phyloP scores from a whole-genome alignment of 2,329 filamentous ascomycete species.

The Volutella citrinella region DNA sequence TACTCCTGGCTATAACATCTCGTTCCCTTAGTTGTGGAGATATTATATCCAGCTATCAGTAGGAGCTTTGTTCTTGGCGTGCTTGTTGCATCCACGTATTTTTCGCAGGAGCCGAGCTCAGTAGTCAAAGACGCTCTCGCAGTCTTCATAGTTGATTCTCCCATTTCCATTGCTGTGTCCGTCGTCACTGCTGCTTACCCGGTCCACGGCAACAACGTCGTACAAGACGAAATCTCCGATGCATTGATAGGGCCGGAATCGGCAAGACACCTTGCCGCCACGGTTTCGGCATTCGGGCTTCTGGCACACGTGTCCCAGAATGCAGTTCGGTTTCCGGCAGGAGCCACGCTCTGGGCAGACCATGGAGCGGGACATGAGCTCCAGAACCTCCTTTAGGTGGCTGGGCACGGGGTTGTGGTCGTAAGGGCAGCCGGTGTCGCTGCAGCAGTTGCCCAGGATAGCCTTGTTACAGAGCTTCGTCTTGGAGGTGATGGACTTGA shows the following conservation, averaged over 20 bases:
- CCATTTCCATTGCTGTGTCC: no score
- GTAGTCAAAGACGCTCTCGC: no score
- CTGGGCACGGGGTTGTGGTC: constrained; percentile 16
- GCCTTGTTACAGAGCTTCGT: constrained; percentile 18
- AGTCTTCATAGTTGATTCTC: no score
- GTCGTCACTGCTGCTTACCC: no score
- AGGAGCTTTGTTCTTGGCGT: no score
- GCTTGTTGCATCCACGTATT: no score
- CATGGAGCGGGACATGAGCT: constrained; percentile 15
- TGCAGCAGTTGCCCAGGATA: constrained; percentile 14
- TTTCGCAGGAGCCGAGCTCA: no score
- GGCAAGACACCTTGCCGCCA: constrained; percentile 16
- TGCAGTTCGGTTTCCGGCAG: constrained; percentile 15
- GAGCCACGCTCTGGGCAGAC: constrained; percentile 13
- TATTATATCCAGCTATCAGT: no score
- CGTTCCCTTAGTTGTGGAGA: no score
- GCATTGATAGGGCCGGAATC: constrained; percentile 14
- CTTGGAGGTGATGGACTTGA: constrained; percentile 13
- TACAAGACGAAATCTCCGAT: constrained; percentile 18
- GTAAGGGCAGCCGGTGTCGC: constrained; percentile 15
- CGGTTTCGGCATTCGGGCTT: constrained; percentile 16
- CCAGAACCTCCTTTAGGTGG: constrained; percentile 14
- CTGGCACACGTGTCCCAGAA: constrained; percentile 21
- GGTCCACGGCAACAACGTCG: no score
- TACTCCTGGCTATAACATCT: no score